A percentile compares a stretch with the other conserved stretches of the same genome.
phyloP scores from a whole-genome alignment of 768 basidiomycete species.

The Paxillus ammoniavirescens region DNA sequence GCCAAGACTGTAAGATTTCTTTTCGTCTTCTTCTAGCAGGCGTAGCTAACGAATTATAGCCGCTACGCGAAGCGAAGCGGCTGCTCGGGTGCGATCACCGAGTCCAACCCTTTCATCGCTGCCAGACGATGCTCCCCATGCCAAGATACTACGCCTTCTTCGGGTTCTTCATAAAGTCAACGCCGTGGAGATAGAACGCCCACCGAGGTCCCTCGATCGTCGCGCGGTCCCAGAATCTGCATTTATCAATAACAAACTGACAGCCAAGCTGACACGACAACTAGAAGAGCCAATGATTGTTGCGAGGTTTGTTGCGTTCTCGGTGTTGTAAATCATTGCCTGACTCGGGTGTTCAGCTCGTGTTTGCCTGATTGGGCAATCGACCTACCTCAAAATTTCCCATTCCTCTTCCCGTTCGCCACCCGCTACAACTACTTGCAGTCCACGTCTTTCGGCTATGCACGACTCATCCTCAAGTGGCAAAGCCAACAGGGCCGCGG shows the following conservation, averaged over 20 bases:
- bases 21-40: neutral
- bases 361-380: slow-evolving; percentile 97
- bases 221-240: slow-evolving; percentile 72
- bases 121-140: slow-evolving; percentile 79
- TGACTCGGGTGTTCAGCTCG: slow-evolving; percentile 49
- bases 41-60: slow-evolving; percentile 16
- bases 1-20: slow-evolving; percentile 52
- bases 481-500: slow-evolving; percentile 82
- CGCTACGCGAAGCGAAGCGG: slow-evolving; percentile 37
- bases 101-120: slow-evolving; percentile 74
- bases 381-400: slow-evolving; percentile 94
- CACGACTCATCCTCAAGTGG: slow-evolving; percentile 92
- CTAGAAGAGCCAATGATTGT: slow-evolving; percentile 99
- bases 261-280: slow-evolving; percentile 96
- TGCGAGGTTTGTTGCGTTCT: slow-evolving; percentile 63
- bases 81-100: slow-evolving; percentile 55
- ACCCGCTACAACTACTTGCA: slow-evolving; percentile 97
- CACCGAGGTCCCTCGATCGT: slow-evolving; percentile 44
- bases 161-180: slow-evolving; percentile 86
- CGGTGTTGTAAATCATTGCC: neutral
- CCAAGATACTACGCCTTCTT: slow-evolving; percentile 88
- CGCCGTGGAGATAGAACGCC: slow-evolving; percentile 65
- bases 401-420: slow-evolving; percentile 98
- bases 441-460: slow-evolving; percentile 97
- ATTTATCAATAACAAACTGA: slow-evolving; percentile 97